These are phyloP conservation scores for Lomentospora prolificans DNA, from an alignment of 2,329 filamentous ascomycete genomes.

Conservation along the genomic window DNA sequence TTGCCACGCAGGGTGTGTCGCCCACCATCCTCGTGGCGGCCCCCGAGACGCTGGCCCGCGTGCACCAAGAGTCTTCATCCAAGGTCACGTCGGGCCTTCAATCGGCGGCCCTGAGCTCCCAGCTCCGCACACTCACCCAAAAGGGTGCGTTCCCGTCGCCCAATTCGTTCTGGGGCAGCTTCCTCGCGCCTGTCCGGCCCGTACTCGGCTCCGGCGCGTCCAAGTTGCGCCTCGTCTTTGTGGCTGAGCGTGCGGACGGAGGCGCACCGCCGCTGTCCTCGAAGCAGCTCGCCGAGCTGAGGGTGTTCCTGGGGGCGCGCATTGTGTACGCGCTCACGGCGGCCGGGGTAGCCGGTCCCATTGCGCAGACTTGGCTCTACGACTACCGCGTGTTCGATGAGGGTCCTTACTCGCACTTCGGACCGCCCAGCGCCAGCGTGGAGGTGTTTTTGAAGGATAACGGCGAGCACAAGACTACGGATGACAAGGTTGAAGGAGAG, in stretches of 20 bases:
- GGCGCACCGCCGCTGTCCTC: slow-evolving; percentile 59
- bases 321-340: slow-evolving; percentile 79
- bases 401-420: slow-evolving; percentile 57
- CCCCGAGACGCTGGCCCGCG: slow-evolving; percentile 59
- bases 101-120: slow-evolving; percentile 58
- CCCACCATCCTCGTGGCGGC: slow-evolving; percentile 78
- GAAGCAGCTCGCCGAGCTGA: slow-evolving; percentile 65
- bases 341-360: slow-evolving; percentile 73
- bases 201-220: slow-evolving; percentile 52
- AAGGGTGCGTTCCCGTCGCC: slow-evolving; percentile 62
- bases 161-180: slow-evolving; percentile 28
- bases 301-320: slow-evolving; percentile 69
- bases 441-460: slow-evolving; percentile 67
- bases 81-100: slow-evolving; percentile 54
- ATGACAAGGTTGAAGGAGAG: slow-evolving; percentile 52
- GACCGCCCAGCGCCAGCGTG: slow-evolving; percentile 66
- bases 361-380: slow-evolving; percentile 78
- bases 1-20: slow-evolving; percentile 64
- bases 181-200: slow-evolving; percentile 46
- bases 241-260: slow-evolving; percentile 62
- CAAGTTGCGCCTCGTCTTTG: slow-evolving; percentile 71
- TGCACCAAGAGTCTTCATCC: slow-evolving; percentile 52
- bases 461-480: slow-evolving; percentile 49
- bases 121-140: slow-evolving; percentile 59
- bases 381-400: slow-evolving; percentile 59